A percentile compares a stretch with the other conserved stretches of the same genome.
Evolutionary conservation across 2,329 filamentous ascomycete species (phyloP).

Genomic region (Chrysoporthe deuterocubensis): DNA sequence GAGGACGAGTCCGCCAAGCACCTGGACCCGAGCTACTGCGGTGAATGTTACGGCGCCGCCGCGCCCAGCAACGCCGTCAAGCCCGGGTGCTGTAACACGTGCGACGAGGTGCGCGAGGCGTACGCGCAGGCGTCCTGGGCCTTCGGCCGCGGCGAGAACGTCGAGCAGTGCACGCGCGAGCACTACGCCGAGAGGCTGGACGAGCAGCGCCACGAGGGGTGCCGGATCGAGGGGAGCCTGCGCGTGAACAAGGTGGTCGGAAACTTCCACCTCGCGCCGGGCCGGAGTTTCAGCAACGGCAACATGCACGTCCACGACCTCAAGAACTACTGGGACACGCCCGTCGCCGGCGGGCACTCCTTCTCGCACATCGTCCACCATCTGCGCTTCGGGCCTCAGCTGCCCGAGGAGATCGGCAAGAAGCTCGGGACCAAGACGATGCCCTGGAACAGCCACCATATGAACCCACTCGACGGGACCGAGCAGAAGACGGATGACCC

Average conservation of each 20-base stretch:
- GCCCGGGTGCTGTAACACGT: slow-evolving; percentile 93
- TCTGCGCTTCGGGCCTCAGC: slow-evolving; percentile 88
- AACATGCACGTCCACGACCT: slow-evolving; percentile 98
- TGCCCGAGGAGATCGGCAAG: slow-evolving; percentile 71
- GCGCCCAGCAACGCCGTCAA: slow-evolving; percentile 74
- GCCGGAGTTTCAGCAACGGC: slow-evolving; percentile 92
- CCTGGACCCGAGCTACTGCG: slow-evolving; percentile 90
- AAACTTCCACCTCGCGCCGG: slow-evolving; percentile 97
- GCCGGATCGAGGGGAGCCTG: slow-evolving; percentile 87
- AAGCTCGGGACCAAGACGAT: slow-evolving; percentile 59
- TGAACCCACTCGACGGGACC: slow-evolving; percentile 86
- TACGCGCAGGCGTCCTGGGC: slow-evolving; percentile 91
- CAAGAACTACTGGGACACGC: slow-evolving; percentile 87
- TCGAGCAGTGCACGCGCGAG: slow-evolving; percentile 94
- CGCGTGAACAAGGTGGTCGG: slow-evolving; percentile 98
- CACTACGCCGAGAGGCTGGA: slow-evolving; percentile 91
- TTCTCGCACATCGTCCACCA: slow-evolving; percentile 90
- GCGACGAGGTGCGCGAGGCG: slow-evolving; percentile 93
- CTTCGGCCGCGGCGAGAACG: slow-evolving; percentile 87
- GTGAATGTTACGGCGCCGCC: slow-evolving; percentile 85
- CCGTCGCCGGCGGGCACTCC: slow-evolving; percentile 72
- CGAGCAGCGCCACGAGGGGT: slow-evolving; percentile 87
- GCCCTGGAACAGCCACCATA: slow-evolving; percentile 85
- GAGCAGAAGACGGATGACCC: slow-evolving; percentile 78
- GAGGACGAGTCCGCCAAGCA: slow-evolving; percentile 73